Evolutionary conservation across 106 monocot genomes (phyloP), one percentile per base, ranked within the genome.

Genomic region (Posidonia australis): DNA sequence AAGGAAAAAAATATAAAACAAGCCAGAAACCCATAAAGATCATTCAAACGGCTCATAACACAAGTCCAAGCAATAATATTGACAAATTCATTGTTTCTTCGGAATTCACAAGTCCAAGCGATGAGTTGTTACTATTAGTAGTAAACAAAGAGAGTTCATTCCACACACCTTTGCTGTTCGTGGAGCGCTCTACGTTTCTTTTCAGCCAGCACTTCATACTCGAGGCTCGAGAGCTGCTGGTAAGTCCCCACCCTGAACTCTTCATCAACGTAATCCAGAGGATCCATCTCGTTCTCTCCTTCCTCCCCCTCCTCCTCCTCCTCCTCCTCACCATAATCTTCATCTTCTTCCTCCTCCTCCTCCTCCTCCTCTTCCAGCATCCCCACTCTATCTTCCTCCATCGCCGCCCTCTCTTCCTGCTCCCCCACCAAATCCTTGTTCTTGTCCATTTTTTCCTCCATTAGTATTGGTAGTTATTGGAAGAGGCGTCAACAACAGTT

Each of bases 201-300:
- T 67, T 85, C 76, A 5, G 84, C 84, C 46, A 84, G 78, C 41
- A 78, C 80, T 68, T 93, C 83, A 67, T 83, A 81, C 64, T 88
- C 85, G 11, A 88, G 78, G 0, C 17, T 18, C 68, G 80, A 67
- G 26, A 84, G 74, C 31, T 74, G 84, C 26, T 64, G 79, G 76
- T 75, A 85, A 59, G 77, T 69, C 66, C 82, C 78, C 23, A 72
- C 32, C 36, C 73, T 78, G 11, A 68, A 44, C 10, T 48, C 53
- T 61, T 67, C 73, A 9, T 77, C 74, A 41, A 72, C 77, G 27
- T 75, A 77, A 31, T 73, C 75, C 23, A 89, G 67, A 1, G 88
- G 82, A 47, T 84, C 77, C 47, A 70, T 66, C 20, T 66, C 81
- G 4, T 69, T 78, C 2, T 63, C 82, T 2, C 31, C 80, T 25